phyloP scores from a whole-genome alignment of 352 stramenopile genomes.

The Peronospora farinosa region DNA sequence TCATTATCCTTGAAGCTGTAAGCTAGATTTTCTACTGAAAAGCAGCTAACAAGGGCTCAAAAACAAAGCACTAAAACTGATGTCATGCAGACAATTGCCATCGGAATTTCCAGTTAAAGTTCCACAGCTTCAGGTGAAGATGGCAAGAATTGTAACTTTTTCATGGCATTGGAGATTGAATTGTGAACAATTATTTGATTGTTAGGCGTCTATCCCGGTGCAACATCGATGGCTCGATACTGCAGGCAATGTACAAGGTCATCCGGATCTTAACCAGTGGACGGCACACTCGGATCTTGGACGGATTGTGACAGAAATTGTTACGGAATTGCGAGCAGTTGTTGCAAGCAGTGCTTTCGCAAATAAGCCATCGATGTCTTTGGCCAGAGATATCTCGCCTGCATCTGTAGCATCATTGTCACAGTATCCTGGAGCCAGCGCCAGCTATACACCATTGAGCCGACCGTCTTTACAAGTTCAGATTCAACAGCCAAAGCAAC shows the following conservation, averaged over 20 bases:
- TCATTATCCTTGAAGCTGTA: conserved; percentile 48
- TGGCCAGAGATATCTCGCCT: conserved; percentile 16
- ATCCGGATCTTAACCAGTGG: conserved; percentile 75
- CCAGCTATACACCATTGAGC: conserved; percentile 25
- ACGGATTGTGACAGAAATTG: conserved; percentile 72
- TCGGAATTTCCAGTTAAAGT: conserved; percentile 66
- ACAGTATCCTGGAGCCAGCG: conserved; percentile 21
- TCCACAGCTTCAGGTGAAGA: conserved; percentile 48
- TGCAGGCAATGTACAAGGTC: conserved; percentile 57
- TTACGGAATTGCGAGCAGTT: conserved; percentile 40
- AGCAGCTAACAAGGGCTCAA: not conserved
- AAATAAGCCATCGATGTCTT: conserved; percentile 23
- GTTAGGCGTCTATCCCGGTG: conserved; percentile 57
- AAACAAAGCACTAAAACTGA: conserved; percentile 5
- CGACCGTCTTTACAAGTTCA: conserved; percentile 30
- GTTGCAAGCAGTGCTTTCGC: conserved; percentile 10
- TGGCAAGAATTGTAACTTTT: not conserved
- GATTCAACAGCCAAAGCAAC: conserved; percentile 28
- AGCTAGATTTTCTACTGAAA: conserved; percentile 3
- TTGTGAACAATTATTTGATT: not conserved
- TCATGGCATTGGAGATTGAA: not conserved
- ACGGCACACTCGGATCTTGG: conserved; percentile 78
- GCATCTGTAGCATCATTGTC: conserved; percentile 15
- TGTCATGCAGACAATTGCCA: conserved; percentile 47
- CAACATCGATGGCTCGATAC: conserved; percentile 73